Evolutionary conservation across 495 filamentous ascomycete genomes (phyloP).

Genomic region (Amphirosellinia nigrospora): DNA sequence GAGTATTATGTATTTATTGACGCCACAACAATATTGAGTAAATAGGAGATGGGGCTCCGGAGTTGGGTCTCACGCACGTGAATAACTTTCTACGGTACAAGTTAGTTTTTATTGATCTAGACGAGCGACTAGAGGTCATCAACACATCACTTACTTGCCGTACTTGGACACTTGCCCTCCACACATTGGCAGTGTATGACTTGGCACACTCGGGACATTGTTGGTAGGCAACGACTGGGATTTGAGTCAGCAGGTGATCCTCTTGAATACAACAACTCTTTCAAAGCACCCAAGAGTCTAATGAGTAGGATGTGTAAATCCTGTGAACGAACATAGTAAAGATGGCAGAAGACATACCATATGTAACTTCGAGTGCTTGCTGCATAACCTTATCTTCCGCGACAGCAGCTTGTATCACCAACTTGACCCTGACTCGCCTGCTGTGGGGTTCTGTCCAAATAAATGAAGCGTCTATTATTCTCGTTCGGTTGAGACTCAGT

Average conservation of each 20-base stretch:
- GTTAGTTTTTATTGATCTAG: background rate
- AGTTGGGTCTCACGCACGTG: conserved; percentile 38
- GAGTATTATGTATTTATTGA: background rate
- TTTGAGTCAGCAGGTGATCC: background rate
- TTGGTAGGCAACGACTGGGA: conserved; percentile 71
- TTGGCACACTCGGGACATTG: conserved; percentile 93
- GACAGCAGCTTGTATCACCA: conserved; percentile 79
- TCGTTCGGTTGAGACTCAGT: conserved; percentile 81
- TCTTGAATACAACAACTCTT: background rate
- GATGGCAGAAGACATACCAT: conserved; percentile 40
- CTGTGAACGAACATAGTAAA: background rate
- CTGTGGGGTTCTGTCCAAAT: conserved; percentile 99
- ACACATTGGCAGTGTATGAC: conserved; percentile 90
- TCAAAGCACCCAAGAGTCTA: too few relatives aligned
- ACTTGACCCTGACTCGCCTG: conserved; percentile 85
- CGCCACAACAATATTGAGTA: background rate
- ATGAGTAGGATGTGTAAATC: background rate
- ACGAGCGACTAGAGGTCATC: background rate
- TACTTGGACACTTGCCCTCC: conserved; percentile 82
- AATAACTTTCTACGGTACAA: conserved; percentile 67
- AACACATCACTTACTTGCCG: conserved; percentile 61
- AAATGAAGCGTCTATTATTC: conserved; percentile 93
- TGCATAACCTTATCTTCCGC: conserved; percentile 84
- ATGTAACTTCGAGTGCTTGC: conserved; percentile 93
- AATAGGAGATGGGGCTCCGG: background rate